Base-by-base conservation (phyloP, 2,329 filamentous ascomycete species). In the Penicillium paneum region DNA sequence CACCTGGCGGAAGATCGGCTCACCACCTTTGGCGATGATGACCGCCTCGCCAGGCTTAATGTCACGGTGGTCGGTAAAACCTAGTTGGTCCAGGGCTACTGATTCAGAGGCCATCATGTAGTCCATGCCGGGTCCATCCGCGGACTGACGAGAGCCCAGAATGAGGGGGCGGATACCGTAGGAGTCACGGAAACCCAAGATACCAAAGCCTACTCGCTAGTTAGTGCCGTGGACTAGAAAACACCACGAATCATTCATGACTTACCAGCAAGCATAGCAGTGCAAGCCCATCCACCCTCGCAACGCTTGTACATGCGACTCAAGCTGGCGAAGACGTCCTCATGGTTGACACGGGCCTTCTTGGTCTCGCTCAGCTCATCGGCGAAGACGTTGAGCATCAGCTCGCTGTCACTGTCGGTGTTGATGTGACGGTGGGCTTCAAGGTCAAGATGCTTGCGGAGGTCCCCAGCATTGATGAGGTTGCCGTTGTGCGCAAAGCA, bases 71-170 rank as follows among this genome's bases (percentile, higher is more conserved):
- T 91, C 80, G 32, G 74, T 79, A 76, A 94, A 96, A 15, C 90
- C 90, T 44, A 93, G 85, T 71, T 95, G 90, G 42, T 83, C 83
- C 43, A 96, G 78, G 8, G 91, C 91, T 46, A 96, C 86, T 8
- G 88, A 93, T 74, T 96, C 91, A 0, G 91, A 96, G 1, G 91
- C 90, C 78, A 96, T 84, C 82, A 96, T 91, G 77, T 95, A 96
- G 73, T 96, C 91, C 56, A 75, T 87, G 6, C 84, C 85, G 5
- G 82, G 78, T 34, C 83, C 80, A 36, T 84, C 87, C 13, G 78
- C 73, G 1, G 89, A 91, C 1, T 84, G 81, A 50, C 91, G 83
- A 45, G 85, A 89, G 39, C 91, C 91, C 10, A 96, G 76, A 43
- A 89, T 83, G 60, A 96, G 83, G 3, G 91, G 91, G 12, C 91